Percentiles rank a stretch among this genome's conserved stretches.
These are phyloP conservation scores for Lipomyces yamadae DNA, from an alignment of 805 yeast species.

Conservation along the genomic window DNA sequence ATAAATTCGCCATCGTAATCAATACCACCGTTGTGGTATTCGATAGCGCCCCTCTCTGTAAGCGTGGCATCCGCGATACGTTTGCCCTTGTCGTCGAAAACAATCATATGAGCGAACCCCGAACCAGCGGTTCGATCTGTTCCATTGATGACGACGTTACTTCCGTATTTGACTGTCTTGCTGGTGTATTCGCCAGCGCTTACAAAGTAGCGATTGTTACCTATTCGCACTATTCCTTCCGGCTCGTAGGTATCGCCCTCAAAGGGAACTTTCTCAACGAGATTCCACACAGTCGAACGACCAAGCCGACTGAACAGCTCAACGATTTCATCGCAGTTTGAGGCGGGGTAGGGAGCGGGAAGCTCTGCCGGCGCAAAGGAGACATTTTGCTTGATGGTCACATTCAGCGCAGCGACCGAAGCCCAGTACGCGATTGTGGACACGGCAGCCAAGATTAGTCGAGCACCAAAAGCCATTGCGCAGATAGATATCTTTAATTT, in stretches of 20 bases:
- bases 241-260: conserved; percentile 29
- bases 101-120: conserved; percentile 20
- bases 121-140: conserved; percentile 24
- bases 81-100: conserved; percentile 22
- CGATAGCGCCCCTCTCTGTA: conserved; percentile 15
- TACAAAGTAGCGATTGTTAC: conserved; percentile 18
- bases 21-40: conserved; percentile 24
- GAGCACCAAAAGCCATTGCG: not conserved
- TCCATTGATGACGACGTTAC: conserved; percentile 19
- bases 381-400: conserved; percentile 1
- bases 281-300: conserved; percentile 28
- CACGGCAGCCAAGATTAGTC: conserved; percentile 7
- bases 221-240: conserved; percentile 23
- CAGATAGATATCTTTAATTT: not conserved
- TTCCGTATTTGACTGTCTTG: conserved; percentile 18
- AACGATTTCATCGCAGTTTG: conserved; percentile 18
- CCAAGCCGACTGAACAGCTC: conserved; percentile 17
- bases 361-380: conserved; percentile 18
- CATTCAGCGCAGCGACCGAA: conserved; percentile 5
- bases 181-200: conserved; percentile 17
- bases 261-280: conserved; percentile 21
- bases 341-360: conserved; percentile 23
- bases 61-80: conserved; percentile 23
- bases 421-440: not conserved
- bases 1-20: conserved; percentile 24